phyloP scores from a whole-genome alignment of 2,329 filamentous ascomycete species.

The Eutypa lata region DNA sequence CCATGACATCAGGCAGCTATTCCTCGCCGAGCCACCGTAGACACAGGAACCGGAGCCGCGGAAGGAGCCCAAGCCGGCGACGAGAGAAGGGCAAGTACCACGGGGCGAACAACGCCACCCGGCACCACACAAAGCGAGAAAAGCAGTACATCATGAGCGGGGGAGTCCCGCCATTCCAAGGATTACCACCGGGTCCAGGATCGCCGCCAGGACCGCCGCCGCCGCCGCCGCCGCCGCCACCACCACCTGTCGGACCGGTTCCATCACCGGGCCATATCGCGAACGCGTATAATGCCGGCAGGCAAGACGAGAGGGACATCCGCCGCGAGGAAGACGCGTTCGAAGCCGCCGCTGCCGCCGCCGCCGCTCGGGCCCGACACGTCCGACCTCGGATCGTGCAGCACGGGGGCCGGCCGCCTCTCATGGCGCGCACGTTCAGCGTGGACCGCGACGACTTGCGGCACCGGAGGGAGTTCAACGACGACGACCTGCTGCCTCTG shows the following conservation, averaged over 20 bases:
- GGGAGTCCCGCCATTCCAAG: background rate
- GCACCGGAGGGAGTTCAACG: slow-evolving; percentile 2
- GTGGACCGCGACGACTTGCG: slow-evolving; percentile 3
- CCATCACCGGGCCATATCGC: slow-evolving; percentile 10
- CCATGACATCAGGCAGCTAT: slow-evolving; percentile 7
- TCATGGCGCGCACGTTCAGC: background rate
- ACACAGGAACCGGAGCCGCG: background rate
- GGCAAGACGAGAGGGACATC: slow-evolving; percentile 5
- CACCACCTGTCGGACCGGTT: background rate
- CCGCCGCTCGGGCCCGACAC: background rate
- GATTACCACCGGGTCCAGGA: background rate
- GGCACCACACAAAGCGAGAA: background rate
- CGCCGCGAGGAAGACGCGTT: too few relatives aligned
- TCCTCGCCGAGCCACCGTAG: background rate
- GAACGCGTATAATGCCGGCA: slow-evolving; percentile 17
- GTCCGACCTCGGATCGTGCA: background rate
- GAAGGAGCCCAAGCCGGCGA: background rate
- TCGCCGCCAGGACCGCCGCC: slow-evolving; percentile 1
- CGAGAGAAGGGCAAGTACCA: background rate
- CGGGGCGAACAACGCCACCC: background rate
- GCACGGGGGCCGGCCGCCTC: background rate
- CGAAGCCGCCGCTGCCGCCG: background rate
- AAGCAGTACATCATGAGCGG: background rate
- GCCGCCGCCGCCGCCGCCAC: slow-evolving; percentile 1
- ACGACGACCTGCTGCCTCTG: slow-evolving; percentile 9